Percentiles rank a stretch among this genome's conserved stretches.
phyloP scores from a whole-genome alignment of 805 yeast species.

The Teunomyces funiuensis region DNA sequence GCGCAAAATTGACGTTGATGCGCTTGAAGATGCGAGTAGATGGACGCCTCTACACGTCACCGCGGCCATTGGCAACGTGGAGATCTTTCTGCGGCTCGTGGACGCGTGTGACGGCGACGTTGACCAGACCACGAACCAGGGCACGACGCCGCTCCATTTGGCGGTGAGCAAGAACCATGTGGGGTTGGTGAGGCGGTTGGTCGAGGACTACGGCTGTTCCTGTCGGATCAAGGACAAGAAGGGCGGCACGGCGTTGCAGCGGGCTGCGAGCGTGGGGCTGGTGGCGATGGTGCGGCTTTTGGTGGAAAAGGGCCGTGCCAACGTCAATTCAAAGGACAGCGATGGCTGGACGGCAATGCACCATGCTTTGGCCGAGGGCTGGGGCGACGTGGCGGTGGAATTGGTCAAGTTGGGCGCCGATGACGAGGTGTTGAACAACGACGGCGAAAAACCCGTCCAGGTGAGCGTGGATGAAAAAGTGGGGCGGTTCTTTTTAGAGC shows the following conservation, averaged over 20 bases:
- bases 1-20: conserved; percentile 60
- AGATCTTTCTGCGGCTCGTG: conserved; percentile 52
- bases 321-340: conserved; percentile 65
- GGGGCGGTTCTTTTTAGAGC: conserved; percentile 15
- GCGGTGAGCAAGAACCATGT: conserved; percentile 71
- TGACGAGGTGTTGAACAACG: conserved; percentile 41
- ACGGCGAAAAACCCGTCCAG: conserved; percentile 47
- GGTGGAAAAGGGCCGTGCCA: conserved; percentile 52
- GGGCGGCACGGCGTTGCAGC: conserved; percentile 67
- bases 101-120: conserved; percentile 53
- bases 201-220: conserved; percentile 56
- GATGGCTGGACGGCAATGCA: conserved; percentile 86
- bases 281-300: conserved; percentile 54
- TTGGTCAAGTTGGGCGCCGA: conserved; percentile 73
- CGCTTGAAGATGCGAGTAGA: conserved; percentile 67
- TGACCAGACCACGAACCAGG: conserved; percentile 54
- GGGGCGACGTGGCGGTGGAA: conserved; percentile 67
- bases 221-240: conserved; percentile 65
- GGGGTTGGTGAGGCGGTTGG: conserved; percentile 52
- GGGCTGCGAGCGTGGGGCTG: conserved; percentile 82
- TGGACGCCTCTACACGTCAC: conserved; percentile 91
- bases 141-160: conserved; percentile 72
- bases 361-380: conserved; percentile 89
- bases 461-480: conserved; percentile 38
- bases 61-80: conserved; percentile 65